Evolutionary conservation across 495 filamentous ascomycete species (phyloP), one percentile per base, ranked within the genome.

Genomic region (Penicillium manginii): DNA sequence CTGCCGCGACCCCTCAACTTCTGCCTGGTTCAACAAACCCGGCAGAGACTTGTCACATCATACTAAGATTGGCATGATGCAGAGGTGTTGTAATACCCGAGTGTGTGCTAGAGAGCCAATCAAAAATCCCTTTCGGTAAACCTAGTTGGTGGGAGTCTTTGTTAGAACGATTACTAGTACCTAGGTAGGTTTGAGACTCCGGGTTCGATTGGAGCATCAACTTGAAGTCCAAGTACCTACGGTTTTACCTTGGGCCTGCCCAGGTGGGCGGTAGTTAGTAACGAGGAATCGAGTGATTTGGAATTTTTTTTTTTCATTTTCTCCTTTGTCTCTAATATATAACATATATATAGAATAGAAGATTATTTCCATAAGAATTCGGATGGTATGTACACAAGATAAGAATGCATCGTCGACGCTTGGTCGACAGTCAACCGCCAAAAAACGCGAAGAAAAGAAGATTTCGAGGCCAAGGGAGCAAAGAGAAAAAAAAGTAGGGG

Each of bases 371-470:
- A 14, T 9, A 56, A 23, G 33, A 49, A 47, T 47, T 40, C 33
- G 48, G 50, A 33, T 57, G 58, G 42, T 66, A 63, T 66, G 47
- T 67, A 67, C 54, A 63, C 47, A 63, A 52, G 39, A 47, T 50
- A 23, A 35, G 22, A 35, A 55, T 47, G 45, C 45, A 56, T 23
- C 11, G 40, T 46, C 52, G 40, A 55, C 23, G 21, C 19, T 49
- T 43, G 17, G 40, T 43, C 40, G 29, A 47, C 32, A 35, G 18
- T 56, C 54, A 50, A 49, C 54, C 54, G 54, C 54, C 54, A 56
- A 59, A 54, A 18, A 42, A 29, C 26, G 26, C 26, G 26, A 29
- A 29, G 26, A 29, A 29, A 29, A 29, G 26, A 29, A 29, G 26
- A 29, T 7, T 29, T 29, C 15, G 19, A 18, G 39, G 23, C 23